Conservation (phyloP, 148 eudicot species). For the Vaccinium macrocarpon region DNA sequence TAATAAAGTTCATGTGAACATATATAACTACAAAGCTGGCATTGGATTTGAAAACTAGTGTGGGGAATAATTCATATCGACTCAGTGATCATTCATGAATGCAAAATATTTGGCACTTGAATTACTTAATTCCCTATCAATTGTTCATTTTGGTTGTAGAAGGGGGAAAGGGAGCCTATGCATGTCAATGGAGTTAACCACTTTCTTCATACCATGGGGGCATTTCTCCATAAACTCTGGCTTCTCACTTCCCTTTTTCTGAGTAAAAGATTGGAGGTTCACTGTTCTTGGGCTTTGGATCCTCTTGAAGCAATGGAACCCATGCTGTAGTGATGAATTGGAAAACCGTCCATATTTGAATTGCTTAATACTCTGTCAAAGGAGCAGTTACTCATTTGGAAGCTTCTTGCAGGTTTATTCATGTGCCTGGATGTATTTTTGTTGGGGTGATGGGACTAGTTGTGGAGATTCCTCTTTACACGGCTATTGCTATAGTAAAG, state of each 20-base stretch:
- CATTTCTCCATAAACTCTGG: no score
- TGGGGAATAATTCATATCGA: no score
- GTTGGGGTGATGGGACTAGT: conserved; percentile 72
- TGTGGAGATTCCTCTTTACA: conserved; percentile 77
- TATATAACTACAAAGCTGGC: no score
- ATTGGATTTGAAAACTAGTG: no score
- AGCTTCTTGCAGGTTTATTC: conserved; percentile 62
- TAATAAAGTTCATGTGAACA: no score
- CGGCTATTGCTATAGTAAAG: conserved; percentile 69
- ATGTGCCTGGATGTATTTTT: conserved; percentile 77
- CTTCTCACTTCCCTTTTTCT: background rate
- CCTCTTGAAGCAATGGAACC: background rate
- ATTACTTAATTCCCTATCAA: no score
- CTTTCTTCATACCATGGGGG: no score
- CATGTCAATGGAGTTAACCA: no score
- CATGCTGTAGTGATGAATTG: background rate
- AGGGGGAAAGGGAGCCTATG: no score
- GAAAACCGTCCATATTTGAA: background rate
- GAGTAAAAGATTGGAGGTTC: background rate
- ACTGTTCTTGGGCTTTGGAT: background rate
- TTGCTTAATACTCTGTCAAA: background rate
- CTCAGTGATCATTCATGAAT: no score
- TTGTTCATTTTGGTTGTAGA: no score
- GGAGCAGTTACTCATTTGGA: conserved; percentile 5
- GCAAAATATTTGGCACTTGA: no score